Evolutionary conservation across 331 rosid species (phyloP).

Genomic region (Saraca asoca): DNA sequence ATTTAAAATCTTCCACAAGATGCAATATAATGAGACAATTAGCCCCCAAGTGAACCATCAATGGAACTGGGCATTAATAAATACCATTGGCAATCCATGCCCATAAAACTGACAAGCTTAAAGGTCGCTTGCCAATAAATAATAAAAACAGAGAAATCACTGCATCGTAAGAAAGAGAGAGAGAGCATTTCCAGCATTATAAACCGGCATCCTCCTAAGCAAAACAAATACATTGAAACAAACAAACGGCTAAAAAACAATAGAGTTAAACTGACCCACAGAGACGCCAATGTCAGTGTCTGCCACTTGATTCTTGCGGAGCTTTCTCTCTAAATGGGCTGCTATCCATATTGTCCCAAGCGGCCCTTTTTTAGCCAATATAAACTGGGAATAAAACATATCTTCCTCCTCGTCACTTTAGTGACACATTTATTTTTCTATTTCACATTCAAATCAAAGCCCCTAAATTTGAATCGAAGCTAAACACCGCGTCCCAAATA

Average conservation of each 20-base stretch:
- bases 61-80: neutral
- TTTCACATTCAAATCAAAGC: constrained; percentile 37
- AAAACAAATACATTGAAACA: neutral
- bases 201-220: neutral
- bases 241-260: constrained; percentile 19
- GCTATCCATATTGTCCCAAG: constrained; percentile 99
- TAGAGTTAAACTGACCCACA: constrained; percentile 63
- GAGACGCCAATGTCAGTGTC: constrained; percentile 98
- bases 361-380: constrained; percentile 98
- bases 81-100: neutral
- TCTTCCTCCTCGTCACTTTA: constrained; percentile 37
- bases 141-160: neutral
- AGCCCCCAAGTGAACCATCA: neutral
- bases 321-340: constrained; percentile 98
- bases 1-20: too few relatives aligned
- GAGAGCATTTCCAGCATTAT: neutral
- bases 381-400: constrained; percentile 98
- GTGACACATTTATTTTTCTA: constrained; percentile 31
- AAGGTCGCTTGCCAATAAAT: neutral
- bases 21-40: too few relatives aligned
- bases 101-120: neutral
- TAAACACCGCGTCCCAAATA: neutral
- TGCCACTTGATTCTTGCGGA: constrained; percentile 96
- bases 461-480: neutral
- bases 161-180: neutral